phyloP scores from a whole-genome alignment of 1,139 yeast genomes.

The Yamadazyma atmosphaerica region DNA sequence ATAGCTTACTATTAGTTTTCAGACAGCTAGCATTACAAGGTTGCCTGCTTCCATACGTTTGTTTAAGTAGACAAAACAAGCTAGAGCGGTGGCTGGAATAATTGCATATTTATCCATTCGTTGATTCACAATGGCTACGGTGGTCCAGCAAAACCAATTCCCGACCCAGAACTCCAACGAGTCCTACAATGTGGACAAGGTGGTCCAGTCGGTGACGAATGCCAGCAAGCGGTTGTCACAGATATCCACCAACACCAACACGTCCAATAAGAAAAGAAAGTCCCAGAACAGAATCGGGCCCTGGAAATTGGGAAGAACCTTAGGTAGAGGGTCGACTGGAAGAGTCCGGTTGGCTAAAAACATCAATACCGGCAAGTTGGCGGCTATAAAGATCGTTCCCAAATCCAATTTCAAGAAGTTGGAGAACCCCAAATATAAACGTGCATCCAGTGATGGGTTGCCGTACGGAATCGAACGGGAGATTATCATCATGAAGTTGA shows the following conservation, averaged over 20 bases:
- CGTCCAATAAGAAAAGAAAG: conserved; percentile 50
- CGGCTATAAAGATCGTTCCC: conserved; percentile 96
- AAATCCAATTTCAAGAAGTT: conserved; percentile 65
- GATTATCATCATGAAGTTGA: conserved; percentile 86
- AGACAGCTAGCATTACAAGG: too few relatives aligned
- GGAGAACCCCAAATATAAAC: conserved; percentile 49
- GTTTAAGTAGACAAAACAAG: too few relatives aligned
- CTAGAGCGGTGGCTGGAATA: too few relatives aligned
- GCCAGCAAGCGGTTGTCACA: conserved; percentile 67
- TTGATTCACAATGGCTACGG: conserved; percentile 2
- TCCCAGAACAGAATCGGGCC: conserved; percentile 86
- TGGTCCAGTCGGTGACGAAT: conserved; percentile 56
- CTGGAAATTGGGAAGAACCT: conserved; percentile 92
- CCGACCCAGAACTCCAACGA: conserved; percentile 12
- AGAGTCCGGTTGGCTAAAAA: conserved; percentile 91
- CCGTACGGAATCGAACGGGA: conserved; percentile 97
- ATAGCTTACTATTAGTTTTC: too few relatives aligned
- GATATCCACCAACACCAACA: conserved; percentile 55
- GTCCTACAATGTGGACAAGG: conserved; percentile 43
- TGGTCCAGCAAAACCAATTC: conserved; percentile 2
- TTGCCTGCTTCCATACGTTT: too few relatives aligned
- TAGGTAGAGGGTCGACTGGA: conserved; percentile 95
- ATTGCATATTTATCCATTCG: too few relatives aligned
- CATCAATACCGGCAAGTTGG: conserved; percentile 78
- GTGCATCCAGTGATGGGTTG: conserved; percentile 43